Evolutionary conservation across 106 monocot genomes (phyloP), one percentile per base, ranked within the genome.

Genomic region (Allium fistulosum): DNA sequence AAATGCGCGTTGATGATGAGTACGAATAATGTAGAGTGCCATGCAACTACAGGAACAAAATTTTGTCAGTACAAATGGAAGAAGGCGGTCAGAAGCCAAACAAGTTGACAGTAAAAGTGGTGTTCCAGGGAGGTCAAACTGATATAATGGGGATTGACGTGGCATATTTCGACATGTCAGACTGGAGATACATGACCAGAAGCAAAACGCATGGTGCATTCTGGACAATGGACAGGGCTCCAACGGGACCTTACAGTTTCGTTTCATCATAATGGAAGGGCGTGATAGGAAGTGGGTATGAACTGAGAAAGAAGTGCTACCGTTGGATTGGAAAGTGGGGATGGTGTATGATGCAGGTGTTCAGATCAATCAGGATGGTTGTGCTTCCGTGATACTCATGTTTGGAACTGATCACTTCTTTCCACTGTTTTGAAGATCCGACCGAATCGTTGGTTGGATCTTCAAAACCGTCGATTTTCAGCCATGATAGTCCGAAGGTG

Each of bases 211-310:
- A 83, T 66, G 87, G 90, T 6, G 69, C 85, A 52, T 80, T 90
- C 13, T 94, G 94, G 90, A 79, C 59, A 71, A 85, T 78, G 8
- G 65, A n/a, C 60, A 74, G 17, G 8, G 83, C 76, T 6, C 94
- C 90, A 48, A 51, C 67, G 8, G 94, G 94, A 15, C 82, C 90
- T 68, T 94, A 72, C 94, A 94, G 77, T 48, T 94, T 72, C 66
- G 90, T 51, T 17, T 90, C 72, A 78, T 94, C 51, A 82, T 94
- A 22, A 87, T 83, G 16, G 87, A 79, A 48, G 94, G 94, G 12
- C 87, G 71, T 75, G 94, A 90, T 70, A 87, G 94, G 9, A 90
- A 87, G 77, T 87, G 85, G 94, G 73, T 87, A 7, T 94, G 90
- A 87, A 80, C 94, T 8, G 50, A 83, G 46, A 68, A 68, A 63